phyloP scores from a whole-genome alignment of 345 rosid species.

The Eutrema japonicum region DNA sequence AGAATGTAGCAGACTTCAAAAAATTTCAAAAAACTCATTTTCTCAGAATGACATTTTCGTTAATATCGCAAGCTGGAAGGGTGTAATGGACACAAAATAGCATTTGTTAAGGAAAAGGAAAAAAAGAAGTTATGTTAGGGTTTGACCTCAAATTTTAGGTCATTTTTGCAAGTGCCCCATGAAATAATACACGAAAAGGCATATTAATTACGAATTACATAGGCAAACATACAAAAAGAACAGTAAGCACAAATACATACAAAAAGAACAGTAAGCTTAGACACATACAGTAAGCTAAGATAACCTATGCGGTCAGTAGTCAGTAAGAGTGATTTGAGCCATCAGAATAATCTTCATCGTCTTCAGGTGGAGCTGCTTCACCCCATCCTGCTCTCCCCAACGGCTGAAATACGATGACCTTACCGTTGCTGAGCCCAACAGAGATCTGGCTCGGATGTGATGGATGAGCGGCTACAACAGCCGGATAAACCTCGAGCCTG shows the following conservation, averaged over 20 bases:
- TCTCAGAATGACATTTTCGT: too few species aligned
- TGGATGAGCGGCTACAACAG: conserved; percentile 69
- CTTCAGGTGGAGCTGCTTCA: conserved; percentile 21
- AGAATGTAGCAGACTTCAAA: too few species aligned
- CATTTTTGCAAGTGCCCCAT: too few species aligned
- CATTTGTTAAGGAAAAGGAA: too few species aligned
- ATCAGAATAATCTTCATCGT: conserved; percentile 11
- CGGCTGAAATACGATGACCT: conserved; percentile 66
- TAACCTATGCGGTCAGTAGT: conserved; percentile 8
- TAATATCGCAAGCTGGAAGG: too few species aligned
- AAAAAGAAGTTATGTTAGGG: too few species aligned
- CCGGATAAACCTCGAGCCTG: conserved; percentile 45
- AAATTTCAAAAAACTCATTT: too few species aligned
- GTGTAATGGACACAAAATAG: too few species aligned
- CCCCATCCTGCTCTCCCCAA: conserved; percentile 59
- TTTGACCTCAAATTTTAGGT: too few species aligned
- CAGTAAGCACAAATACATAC: not conserved
- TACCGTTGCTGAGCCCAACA: conserved; percentile 67
- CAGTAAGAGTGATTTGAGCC: conserved; percentile 14
- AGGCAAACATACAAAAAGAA: conserved; percentile 11
- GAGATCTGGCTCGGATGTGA: conserved; percentile 67
- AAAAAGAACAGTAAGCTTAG: conserved; percentile 17
- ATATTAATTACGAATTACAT: not conserved
- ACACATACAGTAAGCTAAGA: not conserved
- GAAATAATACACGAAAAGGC: not conserved